Evolutionary conservation across 2,329 filamentous ascomycete species (phyloP).

Genomic region (Coniochaeta sp.): DNA sequence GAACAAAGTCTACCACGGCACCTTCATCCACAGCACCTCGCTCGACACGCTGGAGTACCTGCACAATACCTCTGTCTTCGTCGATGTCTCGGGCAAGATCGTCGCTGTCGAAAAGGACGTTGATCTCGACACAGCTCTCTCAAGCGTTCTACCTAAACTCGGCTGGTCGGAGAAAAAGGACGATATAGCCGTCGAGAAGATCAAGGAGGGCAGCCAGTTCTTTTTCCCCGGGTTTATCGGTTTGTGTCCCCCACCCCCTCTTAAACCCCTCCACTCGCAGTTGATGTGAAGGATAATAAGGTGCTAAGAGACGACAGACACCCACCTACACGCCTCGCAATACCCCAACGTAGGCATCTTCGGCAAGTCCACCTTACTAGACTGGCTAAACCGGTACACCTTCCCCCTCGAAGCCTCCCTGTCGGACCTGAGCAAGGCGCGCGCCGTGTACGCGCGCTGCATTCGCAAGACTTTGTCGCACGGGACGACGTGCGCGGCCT

Average conservation of each 20-base stretch:
- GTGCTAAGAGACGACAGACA: slow-evolving; percentile 54
- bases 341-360: slow-evolving; percentile 94
- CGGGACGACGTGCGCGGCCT: slow-evolving; percentile 90
- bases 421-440: slow-evolving; percentile 53
- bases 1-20: slow-evolving; percentile 43
- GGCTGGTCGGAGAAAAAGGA: slow-evolving; percentile 37
- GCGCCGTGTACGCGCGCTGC: slow-evolving; percentile 67
- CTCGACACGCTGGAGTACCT: slow-evolving; percentile 43
- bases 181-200: slow-evolving; percentile 28
- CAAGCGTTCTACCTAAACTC: slow-evolving; percentile 30
- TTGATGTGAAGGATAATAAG: too few relatives aligned
- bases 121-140: slow-evolving; percentile 22
- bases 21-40: slow-evolving; percentile 46
- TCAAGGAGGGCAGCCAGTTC: slow-evolving; percentile 51
- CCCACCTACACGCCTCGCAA: slow-evolving; percentile 90
- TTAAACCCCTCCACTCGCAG: too few relatives aligned
- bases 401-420: slow-evolving; percentile 87
- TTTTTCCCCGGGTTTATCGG: slow-evolving; percentile 82
- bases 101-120: slow-evolving; percentile 35
- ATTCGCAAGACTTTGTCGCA: slow-evolving; percentile 76
- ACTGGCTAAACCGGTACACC: slow-evolving; percentile 92
- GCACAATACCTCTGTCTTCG: slow-evolving; percentile 42
- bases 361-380: slow-evolving; percentile 83
- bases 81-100: slow-evolving; percentile 43
- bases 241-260: slow-evolving; percentile 25